Percentiles rank a stretch among this genome's conserved stretches.
Conservation (phyloP, 2,329 filamentous ascomycete species). For the Trichoderma hamatum region DNA sequence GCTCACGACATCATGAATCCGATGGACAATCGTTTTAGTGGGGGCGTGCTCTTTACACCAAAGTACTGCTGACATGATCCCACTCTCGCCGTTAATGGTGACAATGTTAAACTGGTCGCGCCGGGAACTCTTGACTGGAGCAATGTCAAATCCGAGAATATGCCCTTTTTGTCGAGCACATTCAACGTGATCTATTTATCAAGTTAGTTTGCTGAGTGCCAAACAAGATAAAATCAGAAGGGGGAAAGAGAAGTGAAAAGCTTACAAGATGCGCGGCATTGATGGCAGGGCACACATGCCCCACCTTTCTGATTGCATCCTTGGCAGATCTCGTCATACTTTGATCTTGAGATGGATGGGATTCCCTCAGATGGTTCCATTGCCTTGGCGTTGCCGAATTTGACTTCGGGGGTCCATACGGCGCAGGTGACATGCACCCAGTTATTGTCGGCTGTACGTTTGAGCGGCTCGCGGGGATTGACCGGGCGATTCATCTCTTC, state of each 20-base stretch:
- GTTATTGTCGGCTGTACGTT: conserved; percentile 93
- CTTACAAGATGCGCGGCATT: conserved; percentile 62
- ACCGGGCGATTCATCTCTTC: conserved; percentile 80
- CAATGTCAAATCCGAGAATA: conserved; percentile 85
- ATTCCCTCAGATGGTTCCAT: conserved; percentile 90
- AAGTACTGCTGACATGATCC: conserved; percentile 79
- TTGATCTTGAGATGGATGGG: conserved; percentile 72
- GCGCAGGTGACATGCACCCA: conserved; percentile 97
- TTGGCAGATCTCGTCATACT: conserved; percentile 79
- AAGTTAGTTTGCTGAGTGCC: conserved; percentile 24
- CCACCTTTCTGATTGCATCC: conserved; percentile 74
- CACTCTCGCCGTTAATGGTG: conserved; percentile 77
- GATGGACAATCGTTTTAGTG: conserved; percentile 72
- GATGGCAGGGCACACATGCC: conserved; percentile 83
- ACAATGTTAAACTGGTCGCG: conserved; percentile 80
- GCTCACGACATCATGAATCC: conserved; percentile 74
- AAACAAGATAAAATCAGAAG: not conserved
- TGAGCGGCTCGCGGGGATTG: conserved; percentile 85
- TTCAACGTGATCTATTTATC: conserved; percentile 66
- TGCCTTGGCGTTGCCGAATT: conserved; percentile 82
- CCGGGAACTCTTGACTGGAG: conserved; percentile 84
- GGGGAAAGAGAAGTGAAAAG: conserved; percentile 17
- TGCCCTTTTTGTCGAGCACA: conserved; percentile 87
- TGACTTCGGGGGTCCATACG: conserved; percentile 88
- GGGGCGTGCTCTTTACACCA: conserved; percentile 91